Evolutionary conservation across 2,329 filamentous ascomycete genomes (phyloP).

Genomic region (Gaeumannomyces tritici): DNA sequence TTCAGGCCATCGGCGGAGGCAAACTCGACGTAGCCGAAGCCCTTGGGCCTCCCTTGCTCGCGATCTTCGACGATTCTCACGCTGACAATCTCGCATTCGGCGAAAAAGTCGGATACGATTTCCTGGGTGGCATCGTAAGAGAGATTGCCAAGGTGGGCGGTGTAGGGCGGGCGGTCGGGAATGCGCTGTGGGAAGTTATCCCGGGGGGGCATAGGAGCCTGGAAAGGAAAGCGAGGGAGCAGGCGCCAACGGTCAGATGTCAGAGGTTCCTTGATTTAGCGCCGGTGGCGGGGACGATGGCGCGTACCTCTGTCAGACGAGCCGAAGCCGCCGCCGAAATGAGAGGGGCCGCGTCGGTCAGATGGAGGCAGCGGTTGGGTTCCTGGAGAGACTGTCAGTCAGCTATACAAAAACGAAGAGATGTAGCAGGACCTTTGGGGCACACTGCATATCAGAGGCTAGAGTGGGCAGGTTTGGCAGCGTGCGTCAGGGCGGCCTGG

Average conservation of each 20-base stretch:
- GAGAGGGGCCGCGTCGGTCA: slow-evolving; percentile 26
- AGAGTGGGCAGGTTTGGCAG: neutral
- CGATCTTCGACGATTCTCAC: slow-evolving; percentile 97
- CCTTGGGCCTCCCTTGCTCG: slow-evolving; percentile 86
- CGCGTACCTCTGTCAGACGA: slow-evolving; percentile 10
- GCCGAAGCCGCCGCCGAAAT: slow-evolving; percentile 14
- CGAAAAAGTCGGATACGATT: slow-evolving; percentile 79
- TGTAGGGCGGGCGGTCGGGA: slow-evolving; percentile 87
- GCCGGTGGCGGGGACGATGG: neutral
- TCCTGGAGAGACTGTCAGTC: slow-evolving; percentile 24
- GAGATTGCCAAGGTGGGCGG: slow-evolving; percentile 91
- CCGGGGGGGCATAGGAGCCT: slow-evolving; percentile 42
- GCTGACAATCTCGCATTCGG: slow-evolving; percentile 74
- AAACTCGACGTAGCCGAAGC: slow-evolving; percentile 97
- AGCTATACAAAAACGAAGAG: slow-evolving; percentile 9
- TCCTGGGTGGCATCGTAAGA: slow-evolving; percentile 86
- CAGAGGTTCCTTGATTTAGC: neutral
- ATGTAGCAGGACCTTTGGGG: slow-evolving; percentile 7
- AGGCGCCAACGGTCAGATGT: neutral
- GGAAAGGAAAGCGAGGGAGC: neutral
- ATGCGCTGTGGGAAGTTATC: slow-evolving; percentile 66
- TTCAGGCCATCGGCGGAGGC: slow-evolving; percentile 79
- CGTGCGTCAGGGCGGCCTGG: neutral
- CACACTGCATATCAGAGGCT: neutral
- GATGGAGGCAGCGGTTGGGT: slow-evolving; percentile 46